These are phyloP conservation scores for Bryoerythrophyllum caledonicum DNA, from an alignment of 225 moss, liverwort and hornwort genomes.

Conservation along the genomic window DNA sequence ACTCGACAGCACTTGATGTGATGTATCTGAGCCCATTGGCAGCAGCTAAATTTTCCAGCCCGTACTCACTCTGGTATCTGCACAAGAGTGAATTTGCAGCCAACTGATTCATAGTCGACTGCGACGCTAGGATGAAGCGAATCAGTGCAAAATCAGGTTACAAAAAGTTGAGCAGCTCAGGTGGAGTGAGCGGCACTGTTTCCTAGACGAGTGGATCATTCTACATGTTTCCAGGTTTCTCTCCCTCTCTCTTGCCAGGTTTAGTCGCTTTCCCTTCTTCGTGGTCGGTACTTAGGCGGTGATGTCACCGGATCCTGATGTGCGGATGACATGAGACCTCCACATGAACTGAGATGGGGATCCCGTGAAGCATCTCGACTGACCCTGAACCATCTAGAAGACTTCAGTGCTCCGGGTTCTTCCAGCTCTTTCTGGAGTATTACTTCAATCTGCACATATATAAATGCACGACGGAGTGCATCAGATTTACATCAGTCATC, in stretches of 20 bases:
- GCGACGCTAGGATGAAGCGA: neutral
- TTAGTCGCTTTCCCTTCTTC: neutral
- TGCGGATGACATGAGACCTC: too few species aligned
- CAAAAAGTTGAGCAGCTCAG: neutral
- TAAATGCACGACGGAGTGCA: too few species aligned
- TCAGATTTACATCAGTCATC: too few species aligned
- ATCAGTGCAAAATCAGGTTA: neutral
- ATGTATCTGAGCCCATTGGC: too few species aligned
- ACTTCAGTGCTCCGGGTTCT: neutral
- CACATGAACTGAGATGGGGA: too few species aligned
- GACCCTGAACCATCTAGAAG: too few species aligned
- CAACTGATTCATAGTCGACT: neutral
- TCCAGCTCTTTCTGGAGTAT: constrained; percentile 10
- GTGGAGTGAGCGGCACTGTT: neutral
- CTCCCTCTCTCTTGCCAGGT: neutral
- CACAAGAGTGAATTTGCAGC: too few species aligned
- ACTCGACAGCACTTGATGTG: too few species aligned
- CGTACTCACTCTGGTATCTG: neutral
- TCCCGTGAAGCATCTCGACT: too few species aligned
- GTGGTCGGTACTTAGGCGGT: constrained; percentile 17
- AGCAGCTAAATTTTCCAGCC: neutral
- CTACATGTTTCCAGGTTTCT: neutral
- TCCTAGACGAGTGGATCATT: neutral
- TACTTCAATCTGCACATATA: neutral
- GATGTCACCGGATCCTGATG: neutral